phyloP scores from a whole-genome alignment of 2,329 filamentous ascomycete species.

The Neoascochyta sp. region DNA sequence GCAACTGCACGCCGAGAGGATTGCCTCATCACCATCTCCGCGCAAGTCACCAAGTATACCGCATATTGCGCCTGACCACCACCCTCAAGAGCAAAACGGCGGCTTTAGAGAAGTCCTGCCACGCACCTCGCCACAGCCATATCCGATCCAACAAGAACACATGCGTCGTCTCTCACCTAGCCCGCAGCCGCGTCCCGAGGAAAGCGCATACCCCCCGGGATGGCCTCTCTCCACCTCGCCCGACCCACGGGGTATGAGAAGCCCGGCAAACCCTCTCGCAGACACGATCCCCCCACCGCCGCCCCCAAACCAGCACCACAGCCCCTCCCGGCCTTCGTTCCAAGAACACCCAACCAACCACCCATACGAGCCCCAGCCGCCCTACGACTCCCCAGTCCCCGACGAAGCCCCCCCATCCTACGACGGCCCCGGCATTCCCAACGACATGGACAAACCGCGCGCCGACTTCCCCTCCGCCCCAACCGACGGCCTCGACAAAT shows the following conservation, averaged over 20 bases:
- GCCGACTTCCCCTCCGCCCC: constrained; percentile 26
- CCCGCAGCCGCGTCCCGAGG: constrained; percentile 17
- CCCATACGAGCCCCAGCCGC: constrained; percentile 5
- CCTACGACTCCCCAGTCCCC: constrained; percentile 19
- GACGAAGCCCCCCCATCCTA: constrained; percentile 37
- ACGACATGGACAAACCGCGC: constrained; percentile 31
- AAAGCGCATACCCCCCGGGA: constrained; percentile 16
- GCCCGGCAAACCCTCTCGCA: constrained; percentile 22
- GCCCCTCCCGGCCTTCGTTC: constrained; percentile 15
- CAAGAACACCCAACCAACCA: constrained; percentile 3
- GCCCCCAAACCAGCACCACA: constrained; percentile 23
- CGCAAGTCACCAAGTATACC: constrained; percentile 19
- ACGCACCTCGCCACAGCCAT: constrained; percentile 27
- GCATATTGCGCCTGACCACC: constrained; percentile 6
- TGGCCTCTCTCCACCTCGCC: constrained; percentile 29
- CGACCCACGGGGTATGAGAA: constrained; percentile 11
- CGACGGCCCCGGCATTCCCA: constrained; percentile 27
- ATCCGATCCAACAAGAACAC: constrained; percentile 14
- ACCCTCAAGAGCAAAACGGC: constrained; percentile 15
- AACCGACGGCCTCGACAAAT: constrained; percentile 33
- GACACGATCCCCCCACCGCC: constrained; percentile 18
- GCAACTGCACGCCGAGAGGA: constrained; percentile 30
- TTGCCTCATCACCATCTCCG: constrained; percentile 31
- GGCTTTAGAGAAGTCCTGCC: constrained; percentile 37
- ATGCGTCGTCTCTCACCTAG: constrained; percentile 8